These are phyloP conservation scores for Phialemonium atrogriseum DNA, from an alignment of 2,329 filamentous ascomycete genomes.

Conservation along the genomic window DNA sequence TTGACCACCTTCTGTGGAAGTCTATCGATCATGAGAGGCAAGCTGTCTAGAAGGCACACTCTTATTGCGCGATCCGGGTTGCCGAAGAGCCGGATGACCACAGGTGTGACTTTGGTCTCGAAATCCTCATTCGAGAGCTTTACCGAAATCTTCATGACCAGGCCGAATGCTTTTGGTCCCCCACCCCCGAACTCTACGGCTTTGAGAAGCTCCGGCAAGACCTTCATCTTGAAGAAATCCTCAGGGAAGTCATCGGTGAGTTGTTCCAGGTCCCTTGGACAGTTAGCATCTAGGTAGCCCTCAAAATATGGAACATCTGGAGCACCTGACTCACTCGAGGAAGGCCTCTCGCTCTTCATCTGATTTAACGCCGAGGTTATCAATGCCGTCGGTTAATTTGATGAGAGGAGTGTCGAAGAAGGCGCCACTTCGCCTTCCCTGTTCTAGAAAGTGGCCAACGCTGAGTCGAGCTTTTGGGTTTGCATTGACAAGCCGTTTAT, in stretches of 20 bases:
- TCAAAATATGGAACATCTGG: constrained; percentile 12
- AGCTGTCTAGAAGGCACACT: constrained; percentile 81
- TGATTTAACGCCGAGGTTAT: constrained; percentile 82
- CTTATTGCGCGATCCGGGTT: constrained; percentile 89
- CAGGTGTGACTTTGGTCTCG: constrained; percentile 72
- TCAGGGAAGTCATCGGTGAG: constrained; percentile 92
- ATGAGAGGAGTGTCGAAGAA: constrained; percentile 95
- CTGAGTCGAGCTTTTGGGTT: constrained; percentile 86
- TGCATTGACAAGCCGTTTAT: constrained; percentile 79
- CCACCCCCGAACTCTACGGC: constrained; percentile 98
- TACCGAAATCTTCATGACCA: constrained; percentile 83
- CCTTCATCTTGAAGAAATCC: constrained; percentile 96
- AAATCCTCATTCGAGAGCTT: constrained; percentile 90
- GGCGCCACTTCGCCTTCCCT: constrained; percentile 69
- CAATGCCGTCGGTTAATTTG: constrained; percentile 84
- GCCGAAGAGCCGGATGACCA: constrained; percentile 77
- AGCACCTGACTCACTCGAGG: constrained; percentile 44
- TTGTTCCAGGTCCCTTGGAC: constrained; percentile 64
- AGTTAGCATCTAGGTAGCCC: constrained; percentile 11
- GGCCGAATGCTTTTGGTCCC: constrained; percentile 78
- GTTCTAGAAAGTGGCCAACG: constrained; percentile 79
- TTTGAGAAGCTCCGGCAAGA: constrained; percentile 91
- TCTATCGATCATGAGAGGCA: constrained; percentile 86
- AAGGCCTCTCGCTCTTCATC: constrained; percentile 80
- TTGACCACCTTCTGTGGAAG: constrained; percentile 83